Base-by-base conservation (phyloP, 1,139 yeast genomes). In the Hemisphaericaspora lyxosophila region DNA sequence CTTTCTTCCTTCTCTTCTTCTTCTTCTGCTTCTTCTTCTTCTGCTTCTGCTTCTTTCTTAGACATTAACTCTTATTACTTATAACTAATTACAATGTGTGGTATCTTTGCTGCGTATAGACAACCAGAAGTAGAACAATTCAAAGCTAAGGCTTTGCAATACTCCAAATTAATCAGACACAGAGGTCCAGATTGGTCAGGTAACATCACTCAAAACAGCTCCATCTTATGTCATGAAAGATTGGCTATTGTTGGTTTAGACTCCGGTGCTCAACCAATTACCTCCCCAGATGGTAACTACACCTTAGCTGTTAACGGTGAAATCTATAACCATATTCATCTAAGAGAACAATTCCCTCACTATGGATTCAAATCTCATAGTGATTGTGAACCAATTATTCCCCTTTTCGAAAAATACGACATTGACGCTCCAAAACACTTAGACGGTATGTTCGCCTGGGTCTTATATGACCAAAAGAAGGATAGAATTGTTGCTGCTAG, bases 121-220 rank as follows among this genome's bases (percentile, higher is more conserved):
- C 90, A 85, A 59, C 85, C 82, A 35, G 85, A 88, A 49, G 81
- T 86, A 44, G 82, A 84, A 54, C 69, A 75, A 43, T 92, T 87
- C 76, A 92, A 90, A 68, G 78, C 83, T 43, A 82, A 82, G 60
- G 97, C 97, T 34, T 75, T 92, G 49, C 94, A 87, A 62, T 77
- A 87, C 60, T 78, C 97, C 48, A 90, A 89, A 68, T 78, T 89
- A 66, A 84, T 90, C 62, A 85, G 98, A 71, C 98, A 92, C 68
- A 85, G 98, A 69, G 98, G 98, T 54, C 98, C 98, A 50, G 98
- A 92, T 70, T 92, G 98, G 98, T 80, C 90, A 33, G 98, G 98
- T 57, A 89, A 88, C 80, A 64, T 78, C 49, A 71, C 78, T 49
- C 80, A 82, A 58, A 87, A 88, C 79, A 65, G 73, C 50, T 87